Evolutionary conservation across 73 alveolate genomes (phyloP).

Genomic region (Blepharisma japonicum): DNA sequence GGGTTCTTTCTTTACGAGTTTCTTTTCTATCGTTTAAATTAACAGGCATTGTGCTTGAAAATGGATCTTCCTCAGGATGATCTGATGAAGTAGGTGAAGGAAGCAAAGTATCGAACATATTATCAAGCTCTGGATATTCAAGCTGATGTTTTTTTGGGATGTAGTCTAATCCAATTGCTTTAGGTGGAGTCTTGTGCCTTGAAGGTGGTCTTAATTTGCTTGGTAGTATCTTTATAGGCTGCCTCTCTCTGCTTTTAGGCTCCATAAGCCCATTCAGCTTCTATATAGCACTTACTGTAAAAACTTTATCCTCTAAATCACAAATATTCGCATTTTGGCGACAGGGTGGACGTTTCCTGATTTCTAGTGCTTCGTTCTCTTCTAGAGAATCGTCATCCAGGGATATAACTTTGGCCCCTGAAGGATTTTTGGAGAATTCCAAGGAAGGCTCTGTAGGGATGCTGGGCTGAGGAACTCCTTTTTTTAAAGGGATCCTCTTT

Average conservation of each 20-base stretch:
- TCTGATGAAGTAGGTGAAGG: neutral
- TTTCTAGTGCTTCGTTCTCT: neutral
- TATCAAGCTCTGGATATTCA: neutral
- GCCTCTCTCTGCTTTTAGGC: neutral
- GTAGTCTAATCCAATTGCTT: neutral
- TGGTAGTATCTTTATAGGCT: neutral
- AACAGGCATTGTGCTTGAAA: conserved; percentile 20
- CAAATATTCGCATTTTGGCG: neutral
- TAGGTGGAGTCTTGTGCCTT: neutral
- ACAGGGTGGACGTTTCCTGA: conserved; percentile 13
- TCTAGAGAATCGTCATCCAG: neutral
- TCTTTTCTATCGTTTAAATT: neutral
- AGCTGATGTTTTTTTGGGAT: neutral
- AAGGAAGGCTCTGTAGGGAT: neutral
- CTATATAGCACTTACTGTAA: neutral
- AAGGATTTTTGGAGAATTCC: too few species aligned
- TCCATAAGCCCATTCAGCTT: neutral
- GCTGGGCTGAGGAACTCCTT: neutral
- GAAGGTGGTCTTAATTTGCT: neutral
- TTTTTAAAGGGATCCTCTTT: neutral
- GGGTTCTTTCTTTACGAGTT: neutral
- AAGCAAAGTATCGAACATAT: neutral
- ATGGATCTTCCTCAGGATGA: neutral
- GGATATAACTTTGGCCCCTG: neutral
- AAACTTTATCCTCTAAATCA: conserved; percentile 7